A percentile compares a stretch with the other conserved stretches of the same genome.
phyloP scores from a whole-genome alignment of 805 yeast genomes.

The Pichia kluyveri region DNA sequence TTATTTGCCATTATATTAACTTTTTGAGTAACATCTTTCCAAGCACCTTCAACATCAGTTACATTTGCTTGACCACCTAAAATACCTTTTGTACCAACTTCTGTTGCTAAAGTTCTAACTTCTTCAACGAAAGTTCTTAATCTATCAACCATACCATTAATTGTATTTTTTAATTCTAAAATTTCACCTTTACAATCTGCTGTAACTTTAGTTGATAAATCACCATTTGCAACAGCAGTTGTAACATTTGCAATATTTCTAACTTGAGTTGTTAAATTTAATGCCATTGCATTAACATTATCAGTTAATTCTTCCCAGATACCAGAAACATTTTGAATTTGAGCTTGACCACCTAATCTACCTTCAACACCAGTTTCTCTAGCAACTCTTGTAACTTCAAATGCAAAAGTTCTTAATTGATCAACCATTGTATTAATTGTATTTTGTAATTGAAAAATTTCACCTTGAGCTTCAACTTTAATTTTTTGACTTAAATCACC shows the following conservation, averaged over 20 bases:
- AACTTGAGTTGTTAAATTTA: constrained; percentile 79
- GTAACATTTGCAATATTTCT: constrained; percentile 83
- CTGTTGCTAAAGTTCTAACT: constrained; percentile 81
- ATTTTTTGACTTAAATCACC: constrained; percentile 80
- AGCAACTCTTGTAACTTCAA: constrained; percentile 80
- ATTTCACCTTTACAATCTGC: constrained; percentile 83
- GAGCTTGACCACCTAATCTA: constrained; percentile 81
- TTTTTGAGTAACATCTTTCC: constrained; percentile 85
- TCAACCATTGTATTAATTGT: constrained; percentile 87
- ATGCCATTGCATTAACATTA: constrained; percentile 85
- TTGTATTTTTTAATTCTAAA: constrained; percentile 69
- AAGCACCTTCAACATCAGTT: constrained; percentile 78
- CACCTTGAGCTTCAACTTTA: constrained; percentile 89
- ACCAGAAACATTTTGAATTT: constrained; percentile 70
- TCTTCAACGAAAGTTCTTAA: constrained; percentile 74
- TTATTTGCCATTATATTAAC: constrained; percentile 85
- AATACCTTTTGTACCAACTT: constrained; percentile 77
- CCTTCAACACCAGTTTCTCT: constrained; percentile 89
- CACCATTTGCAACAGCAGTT: constrained; percentile 82
- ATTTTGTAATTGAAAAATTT: constrained; percentile 73
- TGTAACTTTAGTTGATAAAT: constrained; percentile 69
- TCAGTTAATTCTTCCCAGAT: constrained; percentile 84
- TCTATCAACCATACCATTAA: constrained; percentile 85
- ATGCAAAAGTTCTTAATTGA: constrained; percentile 72
- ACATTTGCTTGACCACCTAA: constrained; percentile 86